Base-by-base conservation (phyloP, 768 basidiomycete genomes). In the Tephrocybe sp. region DNA sequence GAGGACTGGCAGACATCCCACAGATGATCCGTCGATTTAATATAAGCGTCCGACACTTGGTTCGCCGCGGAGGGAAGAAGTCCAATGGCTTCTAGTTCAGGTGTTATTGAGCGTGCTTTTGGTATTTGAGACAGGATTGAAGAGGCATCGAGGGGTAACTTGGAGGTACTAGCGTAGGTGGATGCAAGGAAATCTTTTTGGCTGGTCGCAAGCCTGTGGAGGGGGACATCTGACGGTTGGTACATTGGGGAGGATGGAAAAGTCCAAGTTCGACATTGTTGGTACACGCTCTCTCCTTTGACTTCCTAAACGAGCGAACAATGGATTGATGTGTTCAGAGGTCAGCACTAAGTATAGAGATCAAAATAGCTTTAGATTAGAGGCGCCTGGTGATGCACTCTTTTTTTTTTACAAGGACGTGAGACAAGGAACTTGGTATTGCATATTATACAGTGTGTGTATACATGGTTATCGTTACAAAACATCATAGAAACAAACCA, bases 11-110 rank as follows among this genome's bases (percentile, higher is more conserved):
- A 55, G 1, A 22, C 11, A 30, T 39, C 6, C 32, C 50, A 46
- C 13, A 55, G 38, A 2, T 50, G 30, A 19, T 45, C 16, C n/a
- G 48, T 38, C 2, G 40, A 14, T 19, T 45, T 50, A 31, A 53
- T 47, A 19, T 49, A 56, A 9, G 30, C 17, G 26, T 36, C 43
- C 30, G 56, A 46, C 10, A 53, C 10, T 13, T 46, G 50, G 12
- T 9, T 12, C 3, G 47, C 47, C 13, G 16, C 10, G 17, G n/a
- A 20, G 12, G 33, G 23, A 12, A 43, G 11, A 9, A 56, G 16
- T 2, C 55, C 51, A 31, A 45, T 42, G 14, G 14, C 44, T 14
- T 45, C 23, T 16, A 56, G 42, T 8, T 36, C 42, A 16, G 41
- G 20, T 4, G 11, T n/a, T 22, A 55, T 51, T 9, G 40, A 14